Conservation (phyloP, 2,329 filamentous ascomycete species). For the Rhinocladiella similis region DNA sequence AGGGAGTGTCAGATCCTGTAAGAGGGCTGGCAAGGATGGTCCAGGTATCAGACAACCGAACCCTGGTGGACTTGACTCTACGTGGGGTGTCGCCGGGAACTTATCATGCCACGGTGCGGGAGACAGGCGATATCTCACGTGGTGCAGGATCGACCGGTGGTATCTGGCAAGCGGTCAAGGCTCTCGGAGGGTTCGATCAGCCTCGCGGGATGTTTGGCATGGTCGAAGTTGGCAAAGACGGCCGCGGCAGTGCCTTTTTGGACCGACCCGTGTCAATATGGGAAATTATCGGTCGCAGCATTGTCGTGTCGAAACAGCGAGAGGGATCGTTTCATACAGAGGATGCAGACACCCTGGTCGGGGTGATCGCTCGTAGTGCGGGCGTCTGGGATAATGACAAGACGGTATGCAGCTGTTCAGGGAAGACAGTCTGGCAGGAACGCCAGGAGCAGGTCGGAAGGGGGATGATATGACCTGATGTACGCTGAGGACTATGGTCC, state of each 20-base stretch:
- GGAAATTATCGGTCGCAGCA: constrained; percentile 92
- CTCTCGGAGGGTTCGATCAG: constrained; percentile 39
- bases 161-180: constrained; percentile 67
- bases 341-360: constrained; percentile 81
- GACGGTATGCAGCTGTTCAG: constrained; percentile 95
- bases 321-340: constrained; percentile 65
- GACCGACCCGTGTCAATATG: constrained; percentile 84
- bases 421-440: constrained; percentile 98
- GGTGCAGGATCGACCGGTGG: constrained; percentile 81
- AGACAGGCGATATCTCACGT: constrained; percentile 80
- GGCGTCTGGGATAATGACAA: constrained; percentile 99
- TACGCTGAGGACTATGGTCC: background rate
- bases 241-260: constrained; percentile 76
- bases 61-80: constrained; percentile 83
- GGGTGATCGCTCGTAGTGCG: constrained; percentile 90
- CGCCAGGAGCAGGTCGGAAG: constrained; percentile 82
- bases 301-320: constrained; percentile 76
- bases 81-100: constrained; percentile 76
- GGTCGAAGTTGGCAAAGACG: constrained; percentile 72
- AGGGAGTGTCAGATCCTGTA: constrained; percentile 64
- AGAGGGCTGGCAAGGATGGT: constrained; percentile 91
- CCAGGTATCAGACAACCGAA: constrained; percentile 75
- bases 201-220: constrained; percentile 69
- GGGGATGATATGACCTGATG: constrained; percentile 73
- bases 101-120: constrained; percentile 81